phyloP scores from a whole-genome alignment of 331 rosid genomes.

The Rosa hybrid region DNA sequence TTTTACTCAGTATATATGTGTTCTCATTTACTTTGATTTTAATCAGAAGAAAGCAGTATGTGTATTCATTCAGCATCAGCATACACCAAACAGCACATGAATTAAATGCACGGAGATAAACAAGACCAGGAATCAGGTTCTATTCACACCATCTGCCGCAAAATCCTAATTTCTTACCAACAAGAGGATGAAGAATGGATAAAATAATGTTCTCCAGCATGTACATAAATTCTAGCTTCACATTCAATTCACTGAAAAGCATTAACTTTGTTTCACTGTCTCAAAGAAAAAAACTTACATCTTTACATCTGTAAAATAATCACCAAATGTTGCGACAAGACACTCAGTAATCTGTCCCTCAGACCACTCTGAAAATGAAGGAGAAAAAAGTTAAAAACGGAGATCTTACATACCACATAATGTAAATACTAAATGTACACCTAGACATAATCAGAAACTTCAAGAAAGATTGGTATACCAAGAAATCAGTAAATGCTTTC shows the following conservation, averaged over 20 bases:
- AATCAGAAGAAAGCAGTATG: no score
- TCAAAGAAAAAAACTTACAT: conserved; percentile 56
- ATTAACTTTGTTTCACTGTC: neutral
- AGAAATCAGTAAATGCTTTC: neutral
- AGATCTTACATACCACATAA: neutral
- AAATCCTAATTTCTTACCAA: neutral
- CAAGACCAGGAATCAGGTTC: neutral
- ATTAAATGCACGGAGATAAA: no score
- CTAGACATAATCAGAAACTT: no score
- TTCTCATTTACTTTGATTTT: no score
- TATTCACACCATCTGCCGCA: neutral
- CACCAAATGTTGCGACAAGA: conserved; percentile 92
- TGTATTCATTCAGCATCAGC: no score
- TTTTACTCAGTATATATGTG: no score
- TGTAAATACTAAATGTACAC: neutral
- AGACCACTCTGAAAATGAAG: conserved; percentile 69
- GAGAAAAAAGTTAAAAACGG: conserved; percentile 17
- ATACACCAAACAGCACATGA: no score
- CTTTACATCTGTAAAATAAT: conserved; percentile 85
- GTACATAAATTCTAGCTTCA: neutral
- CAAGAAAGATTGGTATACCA: neutral
- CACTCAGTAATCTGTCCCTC: conserved; percentile 90
- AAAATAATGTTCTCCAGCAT: neutral
- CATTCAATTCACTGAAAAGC: neutral
- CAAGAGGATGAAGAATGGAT: neutral